Evolutionary conservation across 108 stramenopile genomes (phyloP).

Genomic region (Pseudonitzschia multiseries): DNA sequence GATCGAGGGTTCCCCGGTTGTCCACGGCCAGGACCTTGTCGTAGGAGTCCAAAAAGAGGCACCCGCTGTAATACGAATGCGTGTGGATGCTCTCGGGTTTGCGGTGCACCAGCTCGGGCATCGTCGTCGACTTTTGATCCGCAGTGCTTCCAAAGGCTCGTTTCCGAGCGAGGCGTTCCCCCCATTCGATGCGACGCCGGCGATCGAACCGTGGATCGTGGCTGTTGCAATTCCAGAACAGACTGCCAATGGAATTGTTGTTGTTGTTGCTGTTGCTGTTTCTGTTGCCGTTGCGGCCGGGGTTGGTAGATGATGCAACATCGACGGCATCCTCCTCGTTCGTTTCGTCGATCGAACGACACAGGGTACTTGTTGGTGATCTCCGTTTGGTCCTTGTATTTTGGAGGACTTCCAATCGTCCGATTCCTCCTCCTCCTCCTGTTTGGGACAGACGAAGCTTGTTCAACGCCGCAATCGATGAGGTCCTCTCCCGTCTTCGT

Average conservation of each 20-base stretch:
- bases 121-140: not conserved
- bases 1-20: slow-evolving; percentile 20
- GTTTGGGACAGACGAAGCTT: not conserved
- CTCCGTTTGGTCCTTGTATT: not conserved
- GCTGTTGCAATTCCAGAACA: not conserved
- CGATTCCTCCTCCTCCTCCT: not conserved
- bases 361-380: not conserved
- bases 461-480: no score
- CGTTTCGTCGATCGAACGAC: not conserved
- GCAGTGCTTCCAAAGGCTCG: not conserved
- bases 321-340: no score
- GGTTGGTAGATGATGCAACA: no score
- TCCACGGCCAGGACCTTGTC: slow-evolving; percentile 32
- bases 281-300: not conserved
- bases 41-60: slow-evolving; percentile 25
- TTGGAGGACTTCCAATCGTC: not conserved
- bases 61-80: not conserved
- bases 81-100: slow-evolving; percentile 7
- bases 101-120: slow-evolving; percentile 4
- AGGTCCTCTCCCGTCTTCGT: not conserved
- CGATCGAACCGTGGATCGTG: not conserved
- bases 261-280: not conserved
- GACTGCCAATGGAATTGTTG: not conserved
- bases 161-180: slow-evolving; percentile 1
- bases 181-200: not conserved